Percentiles rank a stretch among this genome's conserved stretches.
Conservation (phyloP, 345 rosid genomes). For the Pseudoturritis turrita region DNA sequence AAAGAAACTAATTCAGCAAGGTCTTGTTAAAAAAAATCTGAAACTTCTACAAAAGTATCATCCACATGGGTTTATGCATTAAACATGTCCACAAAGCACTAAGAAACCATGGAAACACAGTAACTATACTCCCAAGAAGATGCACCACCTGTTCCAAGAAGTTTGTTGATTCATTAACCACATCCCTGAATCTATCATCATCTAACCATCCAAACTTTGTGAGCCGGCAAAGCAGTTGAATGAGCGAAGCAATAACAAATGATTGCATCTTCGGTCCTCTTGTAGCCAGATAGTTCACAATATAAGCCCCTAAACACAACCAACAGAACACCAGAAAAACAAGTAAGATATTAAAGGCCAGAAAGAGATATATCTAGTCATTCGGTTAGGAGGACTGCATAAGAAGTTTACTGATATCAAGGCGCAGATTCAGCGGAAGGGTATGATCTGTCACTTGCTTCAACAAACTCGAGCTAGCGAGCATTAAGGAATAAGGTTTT, state of each 20-base stretch:
- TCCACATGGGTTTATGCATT: neutral
- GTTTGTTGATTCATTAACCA: slow-evolving; percentile 75
- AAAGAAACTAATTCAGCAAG: slow-evolving; percentile 17
- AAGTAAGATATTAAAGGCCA: neutral
- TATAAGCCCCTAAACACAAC: slow-evolving; percentile 56
- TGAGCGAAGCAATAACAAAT: slow-evolving; percentile 79
- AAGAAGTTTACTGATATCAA: slow-evolving; percentile 69
- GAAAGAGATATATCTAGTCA: neutral
- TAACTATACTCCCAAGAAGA: slow-evolving; percentile 10
- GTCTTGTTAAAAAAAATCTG: neutral
- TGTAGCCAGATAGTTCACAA: slow-evolving; percentile 79
- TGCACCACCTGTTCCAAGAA: slow-evolving; percentile 81
- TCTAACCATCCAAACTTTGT: slow-evolving; percentile 99
- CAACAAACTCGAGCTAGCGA: slow-evolving; percentile 92
- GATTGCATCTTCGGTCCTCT: slow-evolving; percentile 89
- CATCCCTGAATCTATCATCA: slow-evolving; percentile 86
- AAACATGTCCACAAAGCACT: slow-evolving; percentile 7
- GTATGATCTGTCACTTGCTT: slow-evolving; percentile 97
- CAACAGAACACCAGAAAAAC: slow-evolving; percentile 7
- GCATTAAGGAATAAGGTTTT: slow-evolving; percentile 97
- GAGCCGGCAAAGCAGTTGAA: slow-evolving; percentile 86
- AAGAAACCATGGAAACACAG: slow-evolving; percentile 10
- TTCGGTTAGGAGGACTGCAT: neutral
- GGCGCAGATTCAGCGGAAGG: slow-evolving; percentile 81
- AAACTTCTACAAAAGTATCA: slow-evolving; percentile 4